Evolutionary conservation across 805 yeast species (phyloP).

Genomic region (Suhomyces vadensis): DNA sequence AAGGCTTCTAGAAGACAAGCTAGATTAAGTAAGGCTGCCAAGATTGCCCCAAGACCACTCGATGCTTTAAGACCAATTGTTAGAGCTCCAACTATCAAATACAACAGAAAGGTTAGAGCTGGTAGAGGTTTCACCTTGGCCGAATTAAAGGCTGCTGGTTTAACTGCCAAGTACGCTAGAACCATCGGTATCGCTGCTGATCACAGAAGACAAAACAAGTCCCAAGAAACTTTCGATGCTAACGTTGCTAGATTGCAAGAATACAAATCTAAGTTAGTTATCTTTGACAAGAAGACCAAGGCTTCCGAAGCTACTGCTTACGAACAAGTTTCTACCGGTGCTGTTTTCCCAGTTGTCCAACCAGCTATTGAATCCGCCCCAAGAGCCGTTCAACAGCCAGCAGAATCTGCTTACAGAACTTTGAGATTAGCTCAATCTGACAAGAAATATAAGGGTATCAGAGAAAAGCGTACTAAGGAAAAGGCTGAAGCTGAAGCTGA

Average conservation of each 20-base stretch:
- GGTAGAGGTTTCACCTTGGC: constrained; percentile 99
- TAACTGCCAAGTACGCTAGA: constrained; percentile 90
- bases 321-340: constrained; percentile 74
- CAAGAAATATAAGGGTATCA: constrained; percentile 91
- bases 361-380: constrained; percentile 69
- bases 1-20: constrained; percentile 95
- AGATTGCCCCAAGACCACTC: constrained; percentile 96
- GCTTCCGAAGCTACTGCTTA: constrained; percentile 65
- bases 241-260: constrained; percentile 96
- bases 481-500: constrained; percentile 99
- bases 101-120: constrained; percentile 99
- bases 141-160: constrained; percentile 97
- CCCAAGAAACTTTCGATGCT: constrained; percentile 89
- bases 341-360: constrained; percentile 91
- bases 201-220: constrained; percentile 99
- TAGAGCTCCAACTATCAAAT: constrained; percentile 97
- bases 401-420: constrained; percentile 82
- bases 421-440: constrained; percentile 94
- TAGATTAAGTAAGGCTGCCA: constrained; percentile 92
- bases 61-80: constrained; percentile 96
- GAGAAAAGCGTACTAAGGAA: constrained; percentile 96
- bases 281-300: constrained; percentile 86
- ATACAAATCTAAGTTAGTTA: constrained; percentile 92
- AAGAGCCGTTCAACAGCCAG: constrained; percentile 83
- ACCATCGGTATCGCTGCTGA: constrained; percentile 98